A percentile compares a stretch with the other conserved stretches of the same genome.
Evolutionary conservation across 164 flowering plant genomes (phyloP).

Genomic region (Liquidambar formosana): DNA sequence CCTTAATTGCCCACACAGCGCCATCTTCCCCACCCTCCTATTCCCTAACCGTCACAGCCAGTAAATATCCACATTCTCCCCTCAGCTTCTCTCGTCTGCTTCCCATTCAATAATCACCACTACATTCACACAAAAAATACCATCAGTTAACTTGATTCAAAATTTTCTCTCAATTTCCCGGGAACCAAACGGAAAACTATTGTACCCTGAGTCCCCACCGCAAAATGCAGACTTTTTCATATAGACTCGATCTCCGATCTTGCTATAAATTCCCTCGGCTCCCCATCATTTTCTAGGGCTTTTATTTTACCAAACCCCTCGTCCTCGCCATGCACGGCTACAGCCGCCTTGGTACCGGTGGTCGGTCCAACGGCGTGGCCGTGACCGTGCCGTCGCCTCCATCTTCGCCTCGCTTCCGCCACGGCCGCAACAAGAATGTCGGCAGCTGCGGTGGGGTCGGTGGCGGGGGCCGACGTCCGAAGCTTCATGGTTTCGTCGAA

Average conservation of each 20-base stretch:
- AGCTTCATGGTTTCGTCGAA: conserved; percentile 40
- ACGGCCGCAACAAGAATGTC: conserved; percentile 29
- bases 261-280: background rate
- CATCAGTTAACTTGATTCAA: too few relatives aligned
- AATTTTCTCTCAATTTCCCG: background rate
- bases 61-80: too few relatives aligned
- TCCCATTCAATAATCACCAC: too few relatives aligned
- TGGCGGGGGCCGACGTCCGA: conserved; percentile 22
- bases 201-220: background rate
- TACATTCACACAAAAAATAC: too few relatives aligned
- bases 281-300: background rate
- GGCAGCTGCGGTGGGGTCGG: conserved; percentile 3
- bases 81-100: too few relatives aligned
- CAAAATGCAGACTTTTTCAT: background rate
- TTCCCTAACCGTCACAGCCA: too few relatives aligned
- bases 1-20: too few relatives aligned
- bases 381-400: conserved; percentile 35
- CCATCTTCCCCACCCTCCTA: too few relatives aligned
- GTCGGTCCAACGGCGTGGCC: conserved; percentile 15
- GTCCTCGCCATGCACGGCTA: conserved; percentile 49
- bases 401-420: conserved; percentile 53
- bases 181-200: background rate
- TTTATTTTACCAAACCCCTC: background rate
- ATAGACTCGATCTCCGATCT: background rate
- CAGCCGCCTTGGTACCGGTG: conserved; percentile 53